phyloP scores from a whole-genome alignment of 177 flowering plant species.

The Telopea speciosissima region DNA sequence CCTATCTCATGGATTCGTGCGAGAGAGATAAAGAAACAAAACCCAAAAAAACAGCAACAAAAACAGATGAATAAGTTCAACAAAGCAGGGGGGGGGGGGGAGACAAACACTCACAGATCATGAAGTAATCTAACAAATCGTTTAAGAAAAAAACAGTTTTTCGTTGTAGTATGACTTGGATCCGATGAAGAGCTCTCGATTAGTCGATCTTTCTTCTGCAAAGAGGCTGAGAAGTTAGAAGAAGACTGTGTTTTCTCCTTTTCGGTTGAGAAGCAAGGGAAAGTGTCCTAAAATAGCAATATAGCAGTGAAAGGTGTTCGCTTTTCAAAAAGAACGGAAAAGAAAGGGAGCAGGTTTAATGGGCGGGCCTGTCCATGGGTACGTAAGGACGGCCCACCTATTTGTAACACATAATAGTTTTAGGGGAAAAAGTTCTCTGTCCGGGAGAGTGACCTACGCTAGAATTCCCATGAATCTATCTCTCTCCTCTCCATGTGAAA shows the following conservation, averaged over 20 bases:
- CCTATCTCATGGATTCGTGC: neutral
- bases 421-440: too few relatives aligned
- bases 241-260: neutral
- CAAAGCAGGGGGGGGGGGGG: conserved; percentile 9
- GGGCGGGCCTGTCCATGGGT: too few relatives aligned
- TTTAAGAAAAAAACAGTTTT: neutral
- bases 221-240: neutral
- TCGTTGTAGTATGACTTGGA: neutral
- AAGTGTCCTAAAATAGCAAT: too few relatives aligned
- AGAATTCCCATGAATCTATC: too few relatives aligned
- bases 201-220: neutral
- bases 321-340: conserved; percentile 26
- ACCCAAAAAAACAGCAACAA: neutral
- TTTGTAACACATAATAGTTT: neutral
- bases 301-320: conserved; percentile 12
- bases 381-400: too few relatives aligned
- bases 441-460: too few relatives aligned
- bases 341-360: conserved; percentile 15
- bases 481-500: too few relatives aligned
- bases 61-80: neutral
- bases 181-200: neutral
- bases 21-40: neutral
- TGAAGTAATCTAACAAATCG: conserved; percentile 4
- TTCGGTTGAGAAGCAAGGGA: too few relatives aligned
- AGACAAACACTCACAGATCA: conserved; percentile 34